A percentile compares a stretch with the other conserved stretches of the same genome.
Conservation (phyloP, 2,329 filamentous ascomycete species). For the Hyphodiscus sp. region DNA sequence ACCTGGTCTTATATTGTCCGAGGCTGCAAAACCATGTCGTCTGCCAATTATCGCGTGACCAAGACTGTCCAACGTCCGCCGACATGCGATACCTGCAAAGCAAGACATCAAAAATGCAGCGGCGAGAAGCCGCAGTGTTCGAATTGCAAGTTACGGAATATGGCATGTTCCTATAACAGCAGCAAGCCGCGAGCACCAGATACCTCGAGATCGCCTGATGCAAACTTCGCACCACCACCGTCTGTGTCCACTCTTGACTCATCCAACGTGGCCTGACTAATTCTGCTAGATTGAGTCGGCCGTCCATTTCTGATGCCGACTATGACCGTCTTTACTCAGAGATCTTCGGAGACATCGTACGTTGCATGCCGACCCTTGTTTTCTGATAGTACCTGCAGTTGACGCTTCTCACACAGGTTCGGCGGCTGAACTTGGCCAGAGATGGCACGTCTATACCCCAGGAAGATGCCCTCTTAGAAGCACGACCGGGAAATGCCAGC, state of each 20-base stretch:
- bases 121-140: slow-evolving; percentile 9
- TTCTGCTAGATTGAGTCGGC: not conserved
- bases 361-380: not conserved
- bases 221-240: slow-evolving; percentile 1
- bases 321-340: slow-evolving; percentile 10
- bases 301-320: slow-evolving; percentile 10
- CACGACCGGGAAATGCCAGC: slow-evolving; percentile 8
- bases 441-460: not conserved
- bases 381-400: not conserved
- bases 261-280: slow-evolving; percentile 1
- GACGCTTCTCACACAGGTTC: slow-evolving; percentile 6
- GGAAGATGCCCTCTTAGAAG: slow-evolving; percentile 3
- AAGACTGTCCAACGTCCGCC: slow-evolving; percentile 7
- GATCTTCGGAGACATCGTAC: slow-evolving; percentile 11
- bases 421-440: slow-evolving; percentile 6
- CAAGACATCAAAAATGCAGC: slow-evolving; percentile 11
- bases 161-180: slow-evolving; percentile 6
- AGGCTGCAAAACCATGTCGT: slow-evolving; percentile 2
- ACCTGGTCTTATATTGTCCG: not conserved
- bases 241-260: slow-evolving; percentile 1
- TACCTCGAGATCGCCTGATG: slow-evolving; percentile 4
- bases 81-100: slow-evolving; percentile 10
- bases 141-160: slow-evolving; percentile 10
- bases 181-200: slow-evolving; percentile 2
- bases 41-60: slow-evolving; percentile 8